Conservation (phyloP, 202 grass and related monocot genomes). For the Setaria italica region DNA sequence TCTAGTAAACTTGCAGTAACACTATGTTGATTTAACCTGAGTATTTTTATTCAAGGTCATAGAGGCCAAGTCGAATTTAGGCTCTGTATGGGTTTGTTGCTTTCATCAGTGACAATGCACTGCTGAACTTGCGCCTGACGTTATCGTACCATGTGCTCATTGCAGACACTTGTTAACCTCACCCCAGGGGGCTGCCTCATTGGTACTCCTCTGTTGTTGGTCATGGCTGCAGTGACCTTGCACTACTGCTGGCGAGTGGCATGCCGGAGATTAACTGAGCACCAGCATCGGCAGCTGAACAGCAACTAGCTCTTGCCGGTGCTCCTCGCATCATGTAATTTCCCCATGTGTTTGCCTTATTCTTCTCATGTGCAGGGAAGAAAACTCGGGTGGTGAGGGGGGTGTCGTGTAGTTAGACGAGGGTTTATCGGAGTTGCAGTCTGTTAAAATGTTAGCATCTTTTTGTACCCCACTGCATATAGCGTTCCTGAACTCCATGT, state of each 20-base stretch:
- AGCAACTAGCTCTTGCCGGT: slow-evolving; percentile 47
- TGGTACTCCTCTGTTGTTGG: slow-evolving; percentile 69
- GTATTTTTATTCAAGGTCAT: background rate
- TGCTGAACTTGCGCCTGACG: slow-evolving; percentile 28
- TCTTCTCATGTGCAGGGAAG: background rate
- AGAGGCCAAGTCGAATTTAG: background rate
- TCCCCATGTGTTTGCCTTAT: background rate
- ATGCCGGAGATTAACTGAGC: slow-evolving; percentile 71
- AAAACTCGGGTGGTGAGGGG: background rate
- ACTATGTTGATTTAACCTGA: background rate
- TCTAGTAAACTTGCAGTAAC: background rate
- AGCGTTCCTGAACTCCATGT: background rate
- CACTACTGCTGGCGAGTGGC: slow-evolving; percentile 79
- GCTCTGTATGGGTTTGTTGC: background rate
- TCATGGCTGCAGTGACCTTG: slow-evolving; percentile 61
- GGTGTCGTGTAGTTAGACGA: background rate
- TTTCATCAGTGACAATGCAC: background rate
- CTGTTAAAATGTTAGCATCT: background rate
- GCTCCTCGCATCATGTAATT: slow-evolving; percentile 24
- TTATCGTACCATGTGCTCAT: slow-evolving; percentile 36
- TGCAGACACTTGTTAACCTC: slow-evolving; percentile 91
- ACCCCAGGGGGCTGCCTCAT: slow-evolving; percentile 79
- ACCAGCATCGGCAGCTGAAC: slow-evolving; percentile 52
- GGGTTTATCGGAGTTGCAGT: background rate
- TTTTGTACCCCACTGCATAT: background rate